phyloP scores from a whole-genome alignment of 2,329 filamentous ascomycete species.

The Fusarium sp. region DNA sequence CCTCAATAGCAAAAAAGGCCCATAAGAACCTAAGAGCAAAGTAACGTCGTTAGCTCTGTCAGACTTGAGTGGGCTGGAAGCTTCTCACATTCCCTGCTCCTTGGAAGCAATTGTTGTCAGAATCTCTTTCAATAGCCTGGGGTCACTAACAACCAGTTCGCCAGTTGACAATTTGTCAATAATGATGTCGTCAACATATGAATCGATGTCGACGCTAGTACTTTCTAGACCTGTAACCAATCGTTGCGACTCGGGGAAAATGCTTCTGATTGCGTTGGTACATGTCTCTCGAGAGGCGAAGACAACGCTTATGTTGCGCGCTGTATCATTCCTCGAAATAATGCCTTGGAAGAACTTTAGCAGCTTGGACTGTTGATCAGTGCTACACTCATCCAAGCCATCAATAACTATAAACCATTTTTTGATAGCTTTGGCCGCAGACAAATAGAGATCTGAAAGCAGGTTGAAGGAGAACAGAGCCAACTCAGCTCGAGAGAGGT shows the following conservation, averaged over 20 bases:
- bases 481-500: rapidly evolving
- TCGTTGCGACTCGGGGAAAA: background rate
- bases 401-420: background rate
- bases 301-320: background rate
- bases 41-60: rapidly evolving
- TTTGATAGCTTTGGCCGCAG: rapidly evolving
- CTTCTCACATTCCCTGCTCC: background rate
- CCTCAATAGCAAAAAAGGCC: constrained; percentile 20
- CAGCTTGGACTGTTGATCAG: background rate
- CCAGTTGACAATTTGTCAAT: background rate
- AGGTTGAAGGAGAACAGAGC: rapidly evolving
- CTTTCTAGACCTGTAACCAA: background rate
- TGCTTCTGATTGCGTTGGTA: background rate
- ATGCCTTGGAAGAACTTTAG: background rate
- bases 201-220: background rate
- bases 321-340: rapidly evolving
- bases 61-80: rapidly evolving
- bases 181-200: background rate
- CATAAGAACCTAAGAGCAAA: constrained; percentile 10
- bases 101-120: background rate
- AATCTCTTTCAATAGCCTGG: background rate
- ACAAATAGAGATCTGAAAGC: rapidly evolving
- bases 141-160: rapidly evolving
- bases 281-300: background rate
- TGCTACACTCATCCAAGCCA: background rate